Evolutionary conservation across 2,329 filamentous ascomycete genomes (phyloP), one percentile per base, ranked within the genome.

Genomic region (Fusarium concolor): DNA sequence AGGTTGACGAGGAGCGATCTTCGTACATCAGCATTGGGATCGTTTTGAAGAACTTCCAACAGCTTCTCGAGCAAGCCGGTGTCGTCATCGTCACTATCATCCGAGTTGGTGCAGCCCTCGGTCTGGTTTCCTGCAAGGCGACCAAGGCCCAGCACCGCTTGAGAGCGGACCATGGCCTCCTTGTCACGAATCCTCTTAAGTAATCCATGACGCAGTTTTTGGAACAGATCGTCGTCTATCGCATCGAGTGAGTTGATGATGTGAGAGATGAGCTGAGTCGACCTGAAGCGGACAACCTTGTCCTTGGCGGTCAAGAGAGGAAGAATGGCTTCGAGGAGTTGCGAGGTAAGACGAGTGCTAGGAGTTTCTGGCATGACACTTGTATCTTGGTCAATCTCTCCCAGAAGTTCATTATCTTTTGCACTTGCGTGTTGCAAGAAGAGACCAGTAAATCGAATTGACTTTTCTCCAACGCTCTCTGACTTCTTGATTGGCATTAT

Each of bases 171-270:
- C 77, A 94, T 92, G 9, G 94, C 88, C 77, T 99, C 96, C 79
- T 97, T 98, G 80, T 99, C 96, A 70, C 93, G 89, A 50, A 98
- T 90, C 33, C 96, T 87, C 79, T 92, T 96, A 43, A 97, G 82
- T 37, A 99, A 83, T 0, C 91, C 92, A 53, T 92, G 86, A 52
- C 93, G 88, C 62, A 98, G 84, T 61, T 93, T 87, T 72, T 94
- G 89, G 77, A 97, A 99, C 12, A 97, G 81, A 47, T 96, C 93
- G 76, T 97, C 94, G 74, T 98, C 96, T 72, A 98, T 93, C 3
- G 93, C 90, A 65, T 97, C 93, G 26, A 99, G 85, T 14, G 92
- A 96, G 80, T 97, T 97, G 80, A 99, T 91, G 66, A 97, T 90
- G 76, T 97, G 92, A 3, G 94, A 92, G 53, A 97, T 89, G 52